Conservation (phyloP, 2,329 filamentous ascomycete genomes). For the Epichloe elymi region DNA sequence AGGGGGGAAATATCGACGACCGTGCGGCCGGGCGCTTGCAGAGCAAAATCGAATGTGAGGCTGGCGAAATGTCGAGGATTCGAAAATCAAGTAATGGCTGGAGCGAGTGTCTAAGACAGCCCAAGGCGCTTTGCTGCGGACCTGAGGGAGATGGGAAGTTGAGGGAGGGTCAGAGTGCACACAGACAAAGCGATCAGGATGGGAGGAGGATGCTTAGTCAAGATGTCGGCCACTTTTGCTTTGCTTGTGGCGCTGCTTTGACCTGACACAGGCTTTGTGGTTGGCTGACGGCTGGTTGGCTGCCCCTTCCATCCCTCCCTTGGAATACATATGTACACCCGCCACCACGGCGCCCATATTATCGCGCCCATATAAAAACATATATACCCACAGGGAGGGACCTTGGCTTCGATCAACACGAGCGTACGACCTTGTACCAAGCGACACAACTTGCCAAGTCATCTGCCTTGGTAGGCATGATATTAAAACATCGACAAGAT, state of each 20-base stretch:
- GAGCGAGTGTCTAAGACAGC: background rate
- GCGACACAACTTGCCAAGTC: no score
- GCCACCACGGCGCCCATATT: background rate
- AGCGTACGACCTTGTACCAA: no score
- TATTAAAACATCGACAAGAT: no score
- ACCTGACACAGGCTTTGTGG: background rate
- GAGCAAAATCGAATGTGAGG: background rate
- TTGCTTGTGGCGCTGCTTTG: background rate
- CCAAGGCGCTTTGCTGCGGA: background rate
- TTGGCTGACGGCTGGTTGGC: constrained; percentile 1
- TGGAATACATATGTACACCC: background rate
- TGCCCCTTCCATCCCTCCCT: background rate
- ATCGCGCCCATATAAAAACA: background rate
- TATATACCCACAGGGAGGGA: background rate
- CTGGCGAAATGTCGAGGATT: background rate
- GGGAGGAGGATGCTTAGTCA: background rate
- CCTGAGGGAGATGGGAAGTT: background rate
- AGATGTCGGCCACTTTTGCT: background rate
- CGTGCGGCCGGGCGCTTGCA: background rate
- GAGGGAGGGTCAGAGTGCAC: background rate
- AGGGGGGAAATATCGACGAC: background rate
- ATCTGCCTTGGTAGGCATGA: no score
- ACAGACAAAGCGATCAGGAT: background rate
- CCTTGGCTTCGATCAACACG: no score
- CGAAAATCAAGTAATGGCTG: background rate